phyloP scores from a whole-genome alignment of 805 yeast genomes.

The Yarrowia sp. region DNA sequence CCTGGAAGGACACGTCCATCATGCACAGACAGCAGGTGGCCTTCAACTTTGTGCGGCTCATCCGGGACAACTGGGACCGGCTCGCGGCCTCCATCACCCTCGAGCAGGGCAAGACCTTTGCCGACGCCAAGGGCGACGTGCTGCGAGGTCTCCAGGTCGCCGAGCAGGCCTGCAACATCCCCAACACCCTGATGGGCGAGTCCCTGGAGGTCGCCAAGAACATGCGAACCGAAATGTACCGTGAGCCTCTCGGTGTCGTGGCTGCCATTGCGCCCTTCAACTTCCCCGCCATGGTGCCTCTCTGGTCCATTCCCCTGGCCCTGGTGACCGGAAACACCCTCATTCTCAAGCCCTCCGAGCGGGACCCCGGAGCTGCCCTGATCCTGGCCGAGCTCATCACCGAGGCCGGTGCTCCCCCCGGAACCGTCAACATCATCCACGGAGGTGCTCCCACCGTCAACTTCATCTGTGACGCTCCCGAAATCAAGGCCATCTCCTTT shows the following conservation, averaged over 20 bases:
- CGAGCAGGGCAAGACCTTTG: slow-evolving; percentile 80
- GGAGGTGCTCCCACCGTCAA: slow-evolving; percentile 77
- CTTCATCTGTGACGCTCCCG: slow-evolving; percentile 71
- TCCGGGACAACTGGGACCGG: slow-evolving; percentile 70
- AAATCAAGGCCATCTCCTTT: slow-evolving; percentile 77
- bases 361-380: slow-evolving; percentile 84
- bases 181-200: slow-evolving; percentile 66
- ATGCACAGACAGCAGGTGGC: slow-evolving; percentile 66
- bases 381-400: slow-evolving; percentile 72
- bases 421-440: slow-evolving; percentile 74
- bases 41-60: slow-evolving; percentile 69
- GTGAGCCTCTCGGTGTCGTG: slow-evolving; percentile 74
- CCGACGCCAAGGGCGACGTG: slow-evolving; percentile 78
- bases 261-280: slow-evolving; percentile 82
- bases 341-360: slow-evolving; percentile 72
- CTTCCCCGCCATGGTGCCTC: slow-evolving; percentile 84
- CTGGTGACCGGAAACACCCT: slow-evolving; percentile 77
- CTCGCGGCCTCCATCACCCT: slow-evolving; percentile 68
- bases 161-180: slow-evolving; percentile 72
- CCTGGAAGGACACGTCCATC: slow-evolving; percentile 61
- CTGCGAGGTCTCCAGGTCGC: slow-evolving; percentile 80
- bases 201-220: slow-evolving; percentile 71
- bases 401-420: slow-evolving; percentile 78
- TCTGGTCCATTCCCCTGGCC: slow-evolving; percentile 69
- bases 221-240: slow-evolving; percentile 79